A percentile compares a stretch with the other conserved stretches of the same genome.
These are phyloP conservation scores for Sphagnurus paluster DNA, from an alignment of 1,284 basidiomycete genomes.

Conservation along the genomic window DNA sequence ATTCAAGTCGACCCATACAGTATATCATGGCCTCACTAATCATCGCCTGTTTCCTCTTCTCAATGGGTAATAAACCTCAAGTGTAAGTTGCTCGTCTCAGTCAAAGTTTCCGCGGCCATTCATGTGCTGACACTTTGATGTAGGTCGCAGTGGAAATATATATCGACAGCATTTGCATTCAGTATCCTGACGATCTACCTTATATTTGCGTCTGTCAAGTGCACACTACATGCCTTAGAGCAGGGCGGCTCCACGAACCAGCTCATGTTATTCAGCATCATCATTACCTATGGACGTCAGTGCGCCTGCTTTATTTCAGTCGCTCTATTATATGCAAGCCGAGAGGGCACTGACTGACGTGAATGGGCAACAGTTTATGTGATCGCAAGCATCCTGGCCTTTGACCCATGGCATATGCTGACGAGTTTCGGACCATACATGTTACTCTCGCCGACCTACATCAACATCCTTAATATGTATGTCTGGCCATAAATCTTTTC, in stretches of 20 bases:
- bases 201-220: constrained; percentile 73
- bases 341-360: constrained; percentile 2
- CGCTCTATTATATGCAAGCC: not conserved
- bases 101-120: not conserved
- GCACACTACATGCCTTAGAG: constrained; percentile 67
- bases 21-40: constrained; percentile 86
- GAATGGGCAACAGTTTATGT: constrained; percentile 61
- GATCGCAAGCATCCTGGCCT: constrained; percentile 78
- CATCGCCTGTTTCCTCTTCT: constrained; percentile 89
- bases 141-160: constrained; percentile 87
- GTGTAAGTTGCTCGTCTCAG: constrained; percentile 50
- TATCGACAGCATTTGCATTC: constrained; percentile 74
- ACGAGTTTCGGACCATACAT: constrained; percentile 92
- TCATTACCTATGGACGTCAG: constrained; percentile 83
- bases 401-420: constrained; percentile 93
- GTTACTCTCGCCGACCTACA: constrained; percentile 84
- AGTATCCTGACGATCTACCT: constrained; percentile 83
- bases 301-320: constrained; percentile 7
- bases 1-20: constrained; percentile 49
- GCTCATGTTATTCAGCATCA: constrained; percentile 81
- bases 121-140: not conserved
- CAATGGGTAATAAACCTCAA: constrained; percentile 95
- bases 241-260: constrained; percentile 69
- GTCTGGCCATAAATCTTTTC: constrained; percentile 28
- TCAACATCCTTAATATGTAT: constrained; percentile 85